Evolutionary conservation across 1,139 yeast species (phyloP), one percentile per base, ranked within the genome.

Genomic region (Candida albicans): DNA sequence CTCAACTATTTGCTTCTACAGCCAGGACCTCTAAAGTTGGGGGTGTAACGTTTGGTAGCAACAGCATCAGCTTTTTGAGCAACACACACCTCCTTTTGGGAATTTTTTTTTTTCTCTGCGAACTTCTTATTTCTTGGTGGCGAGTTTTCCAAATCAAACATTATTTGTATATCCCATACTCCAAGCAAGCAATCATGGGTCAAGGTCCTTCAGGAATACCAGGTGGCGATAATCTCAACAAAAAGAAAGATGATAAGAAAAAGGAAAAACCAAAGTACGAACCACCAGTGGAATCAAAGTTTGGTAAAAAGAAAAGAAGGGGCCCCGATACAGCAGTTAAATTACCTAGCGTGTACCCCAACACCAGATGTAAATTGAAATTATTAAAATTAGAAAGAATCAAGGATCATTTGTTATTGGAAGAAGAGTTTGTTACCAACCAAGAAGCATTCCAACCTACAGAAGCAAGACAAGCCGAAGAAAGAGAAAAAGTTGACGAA

Each of bases 391-490:
- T 93, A 77, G 99, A 93, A 65, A 82, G 99, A 65, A 91, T 93
- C 62, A 95, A 95, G 68, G 99, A 93, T 65, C 99, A 93, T 64
- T 74, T 93, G 58, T 75, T 93, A 55, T 76, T 93, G 58, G 99
- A 93, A 67, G 99, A 93, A 64, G 99, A 93, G 65, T 95, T 87
- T 67, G 97, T 93, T 33, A 83, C 95, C 52, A 91, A 91, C 62
- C 96, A 93, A 65, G 99, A 93, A 67, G 85, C 90, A 26, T 75
- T 93, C 69, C 95, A 91, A 61, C 98, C 99, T 11, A 89, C 96
- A 39, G 98, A 93, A 65, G 96, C 95, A 59, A 88, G 89, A 68
- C 96, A 91, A 61, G 95, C 89, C 15, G 99, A 93, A 64, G 99
- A 93, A 65, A 78, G 96, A 57, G 91, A 89, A 56, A 90, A 91